Evolutionary conservation across 345 rosid species (phyloP).

Genomic region (Punica granatum): DNA sequence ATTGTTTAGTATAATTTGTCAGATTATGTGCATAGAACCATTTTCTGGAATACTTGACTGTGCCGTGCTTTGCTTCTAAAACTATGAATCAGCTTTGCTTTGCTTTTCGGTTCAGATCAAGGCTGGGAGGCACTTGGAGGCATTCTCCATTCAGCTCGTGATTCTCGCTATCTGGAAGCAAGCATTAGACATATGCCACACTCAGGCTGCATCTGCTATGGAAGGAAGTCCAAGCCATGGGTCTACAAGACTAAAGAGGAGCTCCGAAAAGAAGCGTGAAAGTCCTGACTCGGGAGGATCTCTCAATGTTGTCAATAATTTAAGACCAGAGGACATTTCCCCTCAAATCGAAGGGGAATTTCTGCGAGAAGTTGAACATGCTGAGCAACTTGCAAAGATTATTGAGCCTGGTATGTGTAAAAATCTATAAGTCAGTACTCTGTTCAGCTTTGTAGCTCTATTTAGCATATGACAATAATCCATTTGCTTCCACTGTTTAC

Average conservation of each 20-base stretch:
- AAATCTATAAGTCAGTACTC: not conserved
- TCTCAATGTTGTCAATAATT: constrained; percentile 20
- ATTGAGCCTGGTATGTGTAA: constrained; percentile 59
- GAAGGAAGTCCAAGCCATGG: constrained; percentile 75
- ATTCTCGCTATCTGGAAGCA: constrained; percentile 97
- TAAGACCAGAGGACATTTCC: constrained; percentile 42
- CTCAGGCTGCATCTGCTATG: constrained; percentile 82
- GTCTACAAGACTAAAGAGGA: constrained; percentile 37
- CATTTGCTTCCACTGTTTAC: constrained; percentile 1
- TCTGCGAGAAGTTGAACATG: constrained; percentile 68
- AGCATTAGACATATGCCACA: constrained; percentile 84
- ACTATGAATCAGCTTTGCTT: not conserved
- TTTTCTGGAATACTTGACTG: no score
- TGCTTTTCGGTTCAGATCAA: constrained; percentile 26
- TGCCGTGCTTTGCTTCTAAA: not conserved
- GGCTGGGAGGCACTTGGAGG: constrained; percentile 53
- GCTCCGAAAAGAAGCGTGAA: constrained; percentile 40
- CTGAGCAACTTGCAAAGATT: constrained; percentile 74
- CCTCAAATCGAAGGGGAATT: constrained; percentile 67
- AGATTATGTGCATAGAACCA: not conserved
- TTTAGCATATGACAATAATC: constrained; percentile 9
- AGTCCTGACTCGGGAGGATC: constrained; percentile 34
- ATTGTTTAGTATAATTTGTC: no score
- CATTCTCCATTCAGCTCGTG: constrained; percentile 87
- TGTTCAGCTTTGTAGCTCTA: constrained; percentile 7